Evolutionary conservation across 2,329 filamentous ascomycete genomes (phyloP), one percentile per base, ranked within the genome.

Genomic region (Myriosclerotinia curreyana): DNA sequence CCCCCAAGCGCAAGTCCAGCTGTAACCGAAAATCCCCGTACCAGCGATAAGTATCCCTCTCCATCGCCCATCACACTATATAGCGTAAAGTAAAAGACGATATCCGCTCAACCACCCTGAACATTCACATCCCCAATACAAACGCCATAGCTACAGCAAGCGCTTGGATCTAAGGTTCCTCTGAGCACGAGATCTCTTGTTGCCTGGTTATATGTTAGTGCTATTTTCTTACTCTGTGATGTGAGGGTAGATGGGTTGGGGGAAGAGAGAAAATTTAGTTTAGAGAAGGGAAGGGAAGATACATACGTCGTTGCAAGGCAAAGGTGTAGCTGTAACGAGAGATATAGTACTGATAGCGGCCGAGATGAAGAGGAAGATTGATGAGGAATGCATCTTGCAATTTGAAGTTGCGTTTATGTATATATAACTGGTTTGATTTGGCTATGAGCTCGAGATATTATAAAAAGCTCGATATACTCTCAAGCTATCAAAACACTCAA

Each of bases 161-260:
- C 61, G 52, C 61, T 63, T 25, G 61, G 61, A 42, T 63, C 61
- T n/a, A 63, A 34, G 9, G 48, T 48, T 52, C 52, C 52, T 56
- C 52, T 46, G 31, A 63, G 61, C 2, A 63, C 61, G 9, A 63
- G 61, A 34, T 63, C 61, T 59, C 52, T 58, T n/a, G 61, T 63
- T 42, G 61, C 44, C 61, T 63, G 31, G n/a, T 25, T 34, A 20
- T 25, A 15, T 20, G 42, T 31, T 31, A 31, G 28, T 56, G 31
- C 58, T 59, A 59, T 52, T 54, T 28, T 38, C 54, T 17, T 5
- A 14, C 36, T 31, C 2, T 48, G n/a, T 14, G 20, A 36, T 36
- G 0, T 22, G 8, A 6, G n/a, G 31, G n/a, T 58, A 17, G 12
- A 20, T 48, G 3, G 52, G 31, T 22, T 15, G 22, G 11, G 8